Evolutionary conservation across 129 eudicot genomes (phyloP), one percentile per base, ranked within the genome.

Genomic region (Flaveria trinervia): DNA sequence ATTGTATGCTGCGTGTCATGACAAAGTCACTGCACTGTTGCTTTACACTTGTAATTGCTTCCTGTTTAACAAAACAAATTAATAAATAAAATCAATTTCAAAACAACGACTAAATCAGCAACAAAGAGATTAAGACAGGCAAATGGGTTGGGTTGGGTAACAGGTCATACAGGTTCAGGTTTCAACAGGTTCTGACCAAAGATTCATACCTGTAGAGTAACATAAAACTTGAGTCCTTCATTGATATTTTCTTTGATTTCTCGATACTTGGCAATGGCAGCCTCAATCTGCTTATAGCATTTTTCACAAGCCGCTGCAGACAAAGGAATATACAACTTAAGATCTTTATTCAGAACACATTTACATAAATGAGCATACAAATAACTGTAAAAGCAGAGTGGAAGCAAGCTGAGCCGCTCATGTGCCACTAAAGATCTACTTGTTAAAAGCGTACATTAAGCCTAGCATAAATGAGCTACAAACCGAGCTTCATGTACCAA

Each of bases 141-240:
- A 13, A 49, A 49, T 1, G 5, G 23, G 25, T 5, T 10, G 2
- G 61, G n/a, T 16, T 3, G 14, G 57, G 61, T n/a, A 17, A 2
- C 12, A 12, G n/a, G 33, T 59, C 22, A 28, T 14, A 13, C 15
- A 1, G 12, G 10, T 13, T 25, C 3, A 1, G 68, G 22, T 5
- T 1, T 5, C 1, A 56, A 56, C 12, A 7, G 17, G 56, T 51
- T 51, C 10, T 5, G 26, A 56, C 64, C 23, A 74, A 56, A 17
- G 8, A 41, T 17, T 36, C 49, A 61, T 86, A 89, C 97, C 96
- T 95, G 99, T 84, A 95, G 99, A 45, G 99, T 95, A 50, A 95
- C 97, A 82, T 95, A 95, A 80, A 95, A 95, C 86, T 95, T 95
- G 77, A 95, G 75, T 76, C 99, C 99, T 78, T 95, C 99, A 74